Evolutionary conservation across 2,329 filamentous ascomycete genomes (phyloP), one percentile per base, ranked within the genome.

Genomic region (Eurotiales sp.): DNA sequence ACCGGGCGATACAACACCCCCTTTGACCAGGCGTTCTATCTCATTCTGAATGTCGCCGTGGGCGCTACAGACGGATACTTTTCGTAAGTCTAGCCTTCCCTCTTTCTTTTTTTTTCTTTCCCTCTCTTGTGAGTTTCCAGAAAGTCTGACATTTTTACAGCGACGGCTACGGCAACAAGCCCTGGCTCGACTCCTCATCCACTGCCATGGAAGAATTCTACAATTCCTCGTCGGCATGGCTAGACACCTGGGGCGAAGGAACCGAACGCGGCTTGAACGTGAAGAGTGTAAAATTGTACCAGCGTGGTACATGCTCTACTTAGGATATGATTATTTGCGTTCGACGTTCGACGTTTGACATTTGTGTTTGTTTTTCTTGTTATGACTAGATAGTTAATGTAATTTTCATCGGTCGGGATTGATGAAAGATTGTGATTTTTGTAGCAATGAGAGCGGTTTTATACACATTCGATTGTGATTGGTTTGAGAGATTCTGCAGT

Each of bases 11-110:
- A 43, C 21, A 52, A 52, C 17, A 52, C 50, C 3, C 50, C 50
- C 6, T 52, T 52, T 15, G 50, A 52, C 19, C 37, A 48, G 29
- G 50, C 50, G 3, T 52, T 52, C 23, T 52, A 52, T 11, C 40
- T 52, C 3, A 52, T 52, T 42, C 3, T 52, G 30, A 52, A 52
- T 32, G 50, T 52, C 3, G 50, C 50, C 2, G 50, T 52, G 0
- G 50, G 50, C 11, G 30, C 29, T 4, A 47, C 39, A 8, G 37
- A 48, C 32, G 37, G 43, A 8, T 52, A 52, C 34, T 52, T 52
- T 23, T 14, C 27, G 50, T 52, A 48, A 52, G 50, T 8, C 7
- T n/a, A n/a, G n/a, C n/a, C n/a, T 17, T 21, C 8, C 36, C 7
- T 22, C 11, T 15, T 5, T 34, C 6, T 2, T 14, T 34, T 22